phyloP scores from a whole-genome alignment of 208 protist species.

The Trypanosoma grayi region DNA sequence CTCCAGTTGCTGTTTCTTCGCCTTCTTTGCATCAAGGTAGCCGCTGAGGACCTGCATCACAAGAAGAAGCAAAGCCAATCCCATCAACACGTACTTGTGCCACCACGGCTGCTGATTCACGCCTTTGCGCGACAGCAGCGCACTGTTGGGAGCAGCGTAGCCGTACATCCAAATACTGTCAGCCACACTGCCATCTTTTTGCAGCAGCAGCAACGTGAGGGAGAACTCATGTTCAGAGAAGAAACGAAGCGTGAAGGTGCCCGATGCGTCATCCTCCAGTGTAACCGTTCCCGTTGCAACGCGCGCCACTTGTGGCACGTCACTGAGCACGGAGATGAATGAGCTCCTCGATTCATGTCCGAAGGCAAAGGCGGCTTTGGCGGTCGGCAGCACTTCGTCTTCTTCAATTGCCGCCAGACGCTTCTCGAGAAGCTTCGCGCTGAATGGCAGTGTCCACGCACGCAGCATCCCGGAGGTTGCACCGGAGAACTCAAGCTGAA shows the following conservation, averaged over 20 bases:
- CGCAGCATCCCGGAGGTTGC: constrained; percentile 29
- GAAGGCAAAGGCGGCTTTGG: constrained; percentile 41
- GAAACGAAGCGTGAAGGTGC: constrained; percentile 43
- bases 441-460: constrained; percentile 48
- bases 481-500: constrained; percentile 44
- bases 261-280: constrained; percentile 6
- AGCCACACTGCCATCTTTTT: not conserved
- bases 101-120: constrained; percentile 28
- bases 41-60: constrained; percentile 43
- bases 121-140: constrained; percentile 29
- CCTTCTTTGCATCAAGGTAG: constrained; percentile 31
- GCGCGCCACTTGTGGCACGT: constrained; percentile 32
- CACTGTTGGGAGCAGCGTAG: constrained; percentile 41
- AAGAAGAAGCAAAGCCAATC: constrained; percentile 20
- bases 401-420: constrained; percentile 39
- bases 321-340: constrained; percentile 33
- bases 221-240: constrained; percentile 63
- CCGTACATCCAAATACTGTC: constrained; percentile 61
- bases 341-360: constrained; percentile 16
- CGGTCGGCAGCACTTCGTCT: constrained; percentile 24
- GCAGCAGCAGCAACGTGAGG: not conserved
- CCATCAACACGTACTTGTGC: constrained; percentile 34
- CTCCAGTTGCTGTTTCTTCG: constrained; percentile 4
- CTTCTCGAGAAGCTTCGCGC: constrained; percentile 29
- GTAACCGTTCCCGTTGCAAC: constrained; percentile 6